Evolutionary conservation across 257 asterid genomes (phyloP), one percentile per base, ranked within the genome.

Genomic region (Nicotiana tabacum): DNA sequence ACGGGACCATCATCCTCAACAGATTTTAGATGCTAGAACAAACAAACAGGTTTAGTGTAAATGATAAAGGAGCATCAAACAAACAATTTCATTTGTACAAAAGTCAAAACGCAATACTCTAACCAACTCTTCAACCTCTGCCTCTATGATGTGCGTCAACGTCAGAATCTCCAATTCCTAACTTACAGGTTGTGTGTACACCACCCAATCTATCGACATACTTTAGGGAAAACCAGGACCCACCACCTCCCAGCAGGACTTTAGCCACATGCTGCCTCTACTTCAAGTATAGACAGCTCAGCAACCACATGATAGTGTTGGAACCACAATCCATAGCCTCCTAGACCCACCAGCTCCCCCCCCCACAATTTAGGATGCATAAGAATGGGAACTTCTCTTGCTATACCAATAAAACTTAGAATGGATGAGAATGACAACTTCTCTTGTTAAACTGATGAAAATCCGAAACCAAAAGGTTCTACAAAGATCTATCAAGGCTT

Each of bases 391-490:
- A 66, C 51, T 18, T n/a, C 30, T 53, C 77, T 68, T 37, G 77
- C 37, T 46, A 37, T 35, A 37, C 32, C 48, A 35, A 69, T 10
- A 18, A 39, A 69, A n/a, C 18, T 39, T 39, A 39, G n/a, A 17
- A 69, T 69, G 78, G 56, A 48, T 69, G 17, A 39, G 78, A 69
- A 39, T n/a, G 78, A 69, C 57, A 13, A 69, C 57, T 5, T 4
- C 30, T 21, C 57, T 69, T 17, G 57, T 39, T 69, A 69, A n/a
- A 43, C n/a, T 11, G 39, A 29, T 39, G 77, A 70, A 70, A 70
- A 70, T n/a, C 78, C 78, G n/a, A 17, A 43, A 39, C 58, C n/a
- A 70, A 70, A 70, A 70, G 33, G 58, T 39, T 70, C 58, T 70
- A 43, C 21, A 70, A n/a, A n/a, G n/a, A 69, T 39, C 77, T n/a